Conservation (phyloP, 345 rosid species). For the Eucalyptus shirleyi region DNA sequence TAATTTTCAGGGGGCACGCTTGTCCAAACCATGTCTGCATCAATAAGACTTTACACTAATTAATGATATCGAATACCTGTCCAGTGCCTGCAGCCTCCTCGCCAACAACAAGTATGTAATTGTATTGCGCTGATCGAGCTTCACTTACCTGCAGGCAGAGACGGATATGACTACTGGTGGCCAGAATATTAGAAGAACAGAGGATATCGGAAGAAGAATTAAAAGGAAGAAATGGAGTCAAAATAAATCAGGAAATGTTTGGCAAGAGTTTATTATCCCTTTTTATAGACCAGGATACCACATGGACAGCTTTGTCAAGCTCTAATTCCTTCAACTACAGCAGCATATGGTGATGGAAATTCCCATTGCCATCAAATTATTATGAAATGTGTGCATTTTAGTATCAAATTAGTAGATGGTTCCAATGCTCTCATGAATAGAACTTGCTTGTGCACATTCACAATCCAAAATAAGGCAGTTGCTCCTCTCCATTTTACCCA, state of each 20-base stretch:
- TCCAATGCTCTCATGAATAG: neutral
- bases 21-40: neutral
- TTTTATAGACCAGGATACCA: neutral
- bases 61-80: slow-evolving; percentile 26
- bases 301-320: neutral
- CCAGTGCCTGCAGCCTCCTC: slow-evolving; percentile 61
- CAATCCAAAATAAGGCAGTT: too few relatives aligned
- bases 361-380: neutral
- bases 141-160: slow-evolving; percentile 46
- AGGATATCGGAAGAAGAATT: neutral
- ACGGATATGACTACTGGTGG: too few relatives aligned
- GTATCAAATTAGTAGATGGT: neutral
- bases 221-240: neutral
- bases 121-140: slow-evolving; percentile 79
- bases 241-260: neutral
- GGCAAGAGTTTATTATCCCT: neutral
- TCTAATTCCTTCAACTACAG: neutral
- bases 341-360: neutral
- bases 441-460: neutral
- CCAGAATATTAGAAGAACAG: neutral
- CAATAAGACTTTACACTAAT: neutral
- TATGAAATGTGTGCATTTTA: too few relatives aligned
- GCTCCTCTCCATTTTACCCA: too few relatives aligned
- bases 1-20: rapidly evolving
- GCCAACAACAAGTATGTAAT: slow-evolving; percentile 85